A percentile compares a stretch with the other conserved stretches of the same genome.
These are phyloP conservation scores for Colletotrichum limetticola DNA, from an alignment of 2,329 filamentous ascomycete genomes.

Conservation along the genomic window DNA sequence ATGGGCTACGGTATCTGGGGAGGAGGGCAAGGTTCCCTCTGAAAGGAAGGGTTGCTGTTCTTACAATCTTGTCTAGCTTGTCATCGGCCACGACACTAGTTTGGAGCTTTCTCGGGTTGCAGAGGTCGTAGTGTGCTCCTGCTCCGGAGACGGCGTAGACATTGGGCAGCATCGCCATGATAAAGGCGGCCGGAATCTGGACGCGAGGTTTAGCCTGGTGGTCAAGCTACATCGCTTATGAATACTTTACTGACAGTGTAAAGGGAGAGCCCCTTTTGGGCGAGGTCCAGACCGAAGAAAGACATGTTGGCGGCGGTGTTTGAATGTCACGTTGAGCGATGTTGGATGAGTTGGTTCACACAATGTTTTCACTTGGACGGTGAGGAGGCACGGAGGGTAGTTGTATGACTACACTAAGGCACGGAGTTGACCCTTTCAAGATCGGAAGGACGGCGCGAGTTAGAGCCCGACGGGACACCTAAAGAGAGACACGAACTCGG, in stretches of 20 bases:
- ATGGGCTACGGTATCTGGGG: not conserved
- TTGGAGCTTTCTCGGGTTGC: constrained; percentile 50
- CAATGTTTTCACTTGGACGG: not conserved
- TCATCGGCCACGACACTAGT: constrained; percentile 45
- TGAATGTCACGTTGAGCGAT: not conserved
- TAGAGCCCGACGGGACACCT: not conserved
- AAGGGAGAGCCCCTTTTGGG: constrained; percentile 48
- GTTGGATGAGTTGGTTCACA: not conserved
- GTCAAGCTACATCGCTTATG: not conserved
- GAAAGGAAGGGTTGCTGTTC: constrained; percentile 6
- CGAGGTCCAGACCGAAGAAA: constrained; percentile 45
- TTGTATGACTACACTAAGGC: not conserved
- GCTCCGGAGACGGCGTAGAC: constrained; percentile 44
- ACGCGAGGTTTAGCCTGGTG: not conserved
- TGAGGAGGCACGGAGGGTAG: not conserved
- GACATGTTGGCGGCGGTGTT: constrained; percentile 32
- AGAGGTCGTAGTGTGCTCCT: constrained; percentile 49
- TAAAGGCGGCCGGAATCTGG: constrained; percentile 55
- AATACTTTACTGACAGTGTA: constrained; percentile 41
- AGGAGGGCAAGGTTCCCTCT: not conserved
- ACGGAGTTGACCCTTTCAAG: not conserved
- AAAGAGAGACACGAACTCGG: not conserved
- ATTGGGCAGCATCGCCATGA: constrained; percentile 49
- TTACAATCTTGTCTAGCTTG: constrained; percentile 42
- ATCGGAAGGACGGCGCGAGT: not conserved